These are phyloP conservation scores for Lipomyces kockii DNA, from an alignment of 805 yeast species.

Conservation along the genomic window DNA sequence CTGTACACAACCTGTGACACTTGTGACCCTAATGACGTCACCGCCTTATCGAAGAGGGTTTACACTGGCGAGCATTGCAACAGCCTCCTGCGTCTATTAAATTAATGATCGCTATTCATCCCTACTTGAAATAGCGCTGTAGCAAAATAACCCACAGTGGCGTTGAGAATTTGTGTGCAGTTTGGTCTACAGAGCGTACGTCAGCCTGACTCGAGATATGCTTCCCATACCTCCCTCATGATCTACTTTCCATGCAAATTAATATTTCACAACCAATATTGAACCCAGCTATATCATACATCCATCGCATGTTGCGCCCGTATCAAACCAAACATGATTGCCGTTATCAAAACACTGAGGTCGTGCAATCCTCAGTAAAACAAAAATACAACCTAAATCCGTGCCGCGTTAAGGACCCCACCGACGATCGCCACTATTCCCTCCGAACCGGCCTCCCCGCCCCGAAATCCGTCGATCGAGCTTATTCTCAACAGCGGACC, in stretches of 20 bases:
- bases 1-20: not conserved
- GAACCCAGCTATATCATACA: not conserved
- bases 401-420: not conserved
- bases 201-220: too few relatives aligned
- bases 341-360: not conserved
- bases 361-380: not conserved
- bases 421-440: not conserved
- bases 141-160: too few relatives aligned
- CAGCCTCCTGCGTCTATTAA: not conserved
- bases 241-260: too few relatives aligned
- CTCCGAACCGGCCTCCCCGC: not conserved
- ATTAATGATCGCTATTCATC: too few relatives aligned
- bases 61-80: not conserved
- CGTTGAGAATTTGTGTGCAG: too few relatives aligned
- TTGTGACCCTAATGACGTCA: not conserved
- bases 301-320: not conserved
- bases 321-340: not conserved
- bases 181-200: too few relatives aligned
- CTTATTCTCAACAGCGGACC: not conserved
- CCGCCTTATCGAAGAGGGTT: too few relatives aligned
- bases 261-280: not conserved
- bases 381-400: not conserved
- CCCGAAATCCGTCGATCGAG: constrained; percentile 2
- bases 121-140: too few relatives aligned
- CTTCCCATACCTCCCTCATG: too few relatives aligned